These are phyloP conservation scores for Cinnamomum micranthum DNA, from an alignment of 164 flowering plant species.

Conservation along the genomic window DNA sequence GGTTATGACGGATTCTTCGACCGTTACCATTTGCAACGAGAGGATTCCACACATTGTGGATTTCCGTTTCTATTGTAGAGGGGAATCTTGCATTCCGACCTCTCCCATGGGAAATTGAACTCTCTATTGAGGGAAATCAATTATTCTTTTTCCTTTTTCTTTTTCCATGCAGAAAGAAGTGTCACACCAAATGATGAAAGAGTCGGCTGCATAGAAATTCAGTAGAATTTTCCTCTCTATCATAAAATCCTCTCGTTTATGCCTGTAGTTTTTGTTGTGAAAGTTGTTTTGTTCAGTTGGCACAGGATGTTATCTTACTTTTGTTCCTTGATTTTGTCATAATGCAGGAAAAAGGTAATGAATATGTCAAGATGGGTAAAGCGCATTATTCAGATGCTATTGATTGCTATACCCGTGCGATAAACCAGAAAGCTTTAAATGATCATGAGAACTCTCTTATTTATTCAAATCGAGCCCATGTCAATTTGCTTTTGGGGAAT, in stretches of 20 bases:
- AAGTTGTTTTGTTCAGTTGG: neutral
- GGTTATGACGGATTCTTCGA: no score
- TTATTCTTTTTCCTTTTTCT: no score
- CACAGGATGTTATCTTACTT: neutral
- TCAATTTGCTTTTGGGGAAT: slow-evolving; percentile 80
- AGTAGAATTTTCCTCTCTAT: no score
- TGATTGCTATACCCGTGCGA: slow-evolving; percentile 84
- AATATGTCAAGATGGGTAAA: slow-evolving; percentile 84
- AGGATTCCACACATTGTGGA: no score
- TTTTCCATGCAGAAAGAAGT: no score
- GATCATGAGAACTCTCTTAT: slow-evolving; percentile 63
- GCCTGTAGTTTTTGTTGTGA: no score
- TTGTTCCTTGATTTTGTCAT: neutral
- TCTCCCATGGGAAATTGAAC: neutral
- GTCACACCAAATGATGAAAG: neutral
- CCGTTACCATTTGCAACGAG: no score
- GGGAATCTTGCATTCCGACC: no score
- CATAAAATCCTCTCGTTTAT: no score
- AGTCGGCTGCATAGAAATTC: no score
- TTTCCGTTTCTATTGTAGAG: no score
- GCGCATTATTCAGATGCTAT: slow-evolving; percentile 78
- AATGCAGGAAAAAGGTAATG: slow-evolving; percentile 81
- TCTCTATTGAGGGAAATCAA: neutral
- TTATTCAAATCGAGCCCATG: slow-evolving; percentile 87
- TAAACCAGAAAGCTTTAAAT: slow-evolving; percentile 66